Percentiles rank a stretch among this genome's conserved stretches.
phyloP scores from a whole-genome alignment of 1,139 yeast genomes.

The Hansenula sp. region DNA sequence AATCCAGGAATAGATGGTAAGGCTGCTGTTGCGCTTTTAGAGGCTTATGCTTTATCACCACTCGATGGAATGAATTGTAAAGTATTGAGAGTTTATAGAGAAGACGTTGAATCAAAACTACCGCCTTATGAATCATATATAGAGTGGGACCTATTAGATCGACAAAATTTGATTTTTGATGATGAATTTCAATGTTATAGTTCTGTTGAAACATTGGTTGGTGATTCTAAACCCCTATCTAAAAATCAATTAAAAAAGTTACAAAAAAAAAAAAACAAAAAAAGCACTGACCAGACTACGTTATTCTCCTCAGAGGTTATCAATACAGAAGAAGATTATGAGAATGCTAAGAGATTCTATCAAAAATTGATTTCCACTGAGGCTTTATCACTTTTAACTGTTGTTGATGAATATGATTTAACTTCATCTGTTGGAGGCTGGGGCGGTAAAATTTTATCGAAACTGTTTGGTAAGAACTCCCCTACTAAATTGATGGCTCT shows the following conservation, averaged over 20 bases:
- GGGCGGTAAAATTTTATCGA: constrained; percentile 26
- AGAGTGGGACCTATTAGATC: constrained; percentile 36
- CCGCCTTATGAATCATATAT: constrained; percentile 22
- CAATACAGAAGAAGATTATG: constrained; percentile 21
- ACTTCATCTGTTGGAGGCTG: constrained; percentile 31
- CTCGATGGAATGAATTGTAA: constrained; percentile 32
- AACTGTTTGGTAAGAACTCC: constrained; percentile 31
- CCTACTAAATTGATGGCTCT: constrained; percentile 31
- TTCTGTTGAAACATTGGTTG: constrained; percentile 7
- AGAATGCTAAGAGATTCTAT: constrained; percentile 27
- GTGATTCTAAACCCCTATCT: constrained; percentile 2
- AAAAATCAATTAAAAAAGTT: constrained; percentile 32
- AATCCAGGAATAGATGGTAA: constrained; percentile 38
- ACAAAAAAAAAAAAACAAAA: constrained; percentile 31
- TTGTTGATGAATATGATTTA: constrained; percentile 35
- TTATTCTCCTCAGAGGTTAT: constrained; percentile 17
- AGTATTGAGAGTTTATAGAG: constrained; percentile 33
- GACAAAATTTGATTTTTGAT: constrained; percentile 26
- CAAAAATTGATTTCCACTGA: constrained; percentile 36
- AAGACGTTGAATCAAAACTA: constrained; percentile 5
- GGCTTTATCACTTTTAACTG: constrained; percentile 36
- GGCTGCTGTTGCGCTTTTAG: constrained; percentile 35
- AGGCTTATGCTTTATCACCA: constrained; percentile 30
- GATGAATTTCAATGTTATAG: constrained; percentile 14
- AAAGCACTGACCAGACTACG: constrained; percentile 26